Conservation (phyloP, 1,284 basidiomycete genomes). For the Caloboletus inedulis region DNA sequence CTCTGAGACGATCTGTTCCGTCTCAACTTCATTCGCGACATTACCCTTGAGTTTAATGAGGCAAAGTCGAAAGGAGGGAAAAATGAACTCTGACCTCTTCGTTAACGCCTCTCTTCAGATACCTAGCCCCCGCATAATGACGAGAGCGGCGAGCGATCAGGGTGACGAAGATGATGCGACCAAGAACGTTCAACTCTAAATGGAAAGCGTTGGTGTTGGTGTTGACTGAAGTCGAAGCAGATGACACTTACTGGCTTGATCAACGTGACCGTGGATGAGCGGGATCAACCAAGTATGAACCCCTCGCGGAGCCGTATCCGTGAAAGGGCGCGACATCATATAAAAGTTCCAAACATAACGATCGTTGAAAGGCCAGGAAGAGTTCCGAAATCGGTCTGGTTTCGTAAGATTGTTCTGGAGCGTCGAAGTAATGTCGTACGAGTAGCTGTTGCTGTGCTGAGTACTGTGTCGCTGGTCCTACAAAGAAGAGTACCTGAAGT, state of each 20-base stretch:
- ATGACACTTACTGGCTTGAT: constrained; percentile 86
- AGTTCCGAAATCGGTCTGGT: constrained; percentile 40
- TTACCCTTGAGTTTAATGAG: constrained; percentile 67
- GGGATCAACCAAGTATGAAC: constrained; percentile 81
- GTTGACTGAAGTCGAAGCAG: background rate
- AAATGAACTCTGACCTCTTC: constrained; percentile 58
- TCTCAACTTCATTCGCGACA: constrained; percentile 99
- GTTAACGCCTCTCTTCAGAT: constrained; percentile 93
- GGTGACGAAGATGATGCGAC: constrained; percentile 89
- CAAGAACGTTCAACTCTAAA: constrained; percentile 86
- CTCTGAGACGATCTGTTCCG: constrained; percentile 97
- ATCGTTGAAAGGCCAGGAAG: constrained; percentile 73
- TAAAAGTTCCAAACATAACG: constrained; percentile 97
- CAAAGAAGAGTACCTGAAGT: constrained; percentile 74
- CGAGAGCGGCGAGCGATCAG: constrained; percentile 92
- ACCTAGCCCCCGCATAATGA: constrained; percentile 95
- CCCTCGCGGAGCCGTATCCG: constrained; percentile 25
- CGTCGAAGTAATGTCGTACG: constrained; percentile 95
- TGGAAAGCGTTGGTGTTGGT: background rate
- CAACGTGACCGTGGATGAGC: constrained; percentile 93
- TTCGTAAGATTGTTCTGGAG: constrained; percentile 91
- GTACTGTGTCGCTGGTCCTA: background rate
- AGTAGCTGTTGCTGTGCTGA: constrained; percentile 59
- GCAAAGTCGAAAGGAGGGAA: background rate
- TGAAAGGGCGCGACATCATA: constrained; percentile 73